Evolutionary conservation across 169 alveolate genomes (phyloP).

Genomic region (Eimeria maxima): DNA sequence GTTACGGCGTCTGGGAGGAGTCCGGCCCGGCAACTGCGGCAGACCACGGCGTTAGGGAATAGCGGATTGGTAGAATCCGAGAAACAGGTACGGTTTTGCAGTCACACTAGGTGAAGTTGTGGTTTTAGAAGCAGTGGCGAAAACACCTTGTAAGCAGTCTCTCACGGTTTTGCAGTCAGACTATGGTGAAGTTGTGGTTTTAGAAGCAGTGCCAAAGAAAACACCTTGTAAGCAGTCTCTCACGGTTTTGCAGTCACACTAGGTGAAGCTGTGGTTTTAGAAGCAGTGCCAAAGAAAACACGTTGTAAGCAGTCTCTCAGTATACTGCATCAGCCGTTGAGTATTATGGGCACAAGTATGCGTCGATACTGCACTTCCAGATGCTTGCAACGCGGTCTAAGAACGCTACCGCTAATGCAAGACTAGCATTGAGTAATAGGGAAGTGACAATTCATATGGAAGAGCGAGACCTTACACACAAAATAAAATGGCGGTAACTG

Average conservation of each 20-base stretch:
- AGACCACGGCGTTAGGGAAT: background rate
- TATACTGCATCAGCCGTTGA: background rate
- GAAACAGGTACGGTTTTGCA: background rate
- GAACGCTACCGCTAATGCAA: background rate
- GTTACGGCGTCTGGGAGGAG: background rate
- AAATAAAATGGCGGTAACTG: background rate
- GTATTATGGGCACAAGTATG: background rate
- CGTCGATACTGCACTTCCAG: background rate
- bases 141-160: background rate
- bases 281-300: background rate
- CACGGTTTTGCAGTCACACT: background rate
- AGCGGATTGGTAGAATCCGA: background rate
- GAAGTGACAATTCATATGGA: background rate
- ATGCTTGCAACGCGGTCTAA: background rate
- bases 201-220: background rate
- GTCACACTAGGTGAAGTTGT: background rate
- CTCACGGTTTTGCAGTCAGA: background rate
- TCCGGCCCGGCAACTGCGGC: background rate
- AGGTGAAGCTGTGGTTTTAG: background rate
- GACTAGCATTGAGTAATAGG: background rate
- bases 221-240: background rate
- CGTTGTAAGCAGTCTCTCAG: background rate
- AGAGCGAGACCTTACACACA: background rate
- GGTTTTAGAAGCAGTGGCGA: background rate
- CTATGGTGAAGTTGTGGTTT: background rate